Percentiles rank a stretch among this genome's conserved stretches.
Conservation (phyloP, 345 rosid species). For the Eucalyptus decipiens region DNA sequence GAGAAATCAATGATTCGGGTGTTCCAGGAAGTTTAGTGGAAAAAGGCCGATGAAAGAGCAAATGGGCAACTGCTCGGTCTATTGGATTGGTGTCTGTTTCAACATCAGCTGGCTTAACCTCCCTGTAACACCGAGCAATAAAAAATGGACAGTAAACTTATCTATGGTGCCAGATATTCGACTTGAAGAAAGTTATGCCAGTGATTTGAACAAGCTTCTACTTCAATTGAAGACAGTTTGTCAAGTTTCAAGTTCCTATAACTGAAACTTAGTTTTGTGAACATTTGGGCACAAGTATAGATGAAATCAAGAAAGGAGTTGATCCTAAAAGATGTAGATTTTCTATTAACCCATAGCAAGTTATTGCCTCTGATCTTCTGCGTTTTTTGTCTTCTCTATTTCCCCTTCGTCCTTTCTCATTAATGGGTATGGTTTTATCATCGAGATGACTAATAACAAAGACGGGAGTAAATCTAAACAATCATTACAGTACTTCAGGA, state of each 20-base stretch:
- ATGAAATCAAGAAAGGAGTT: not conserved
- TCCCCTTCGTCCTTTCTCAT: not conserved
- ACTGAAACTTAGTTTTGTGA: not conserved
- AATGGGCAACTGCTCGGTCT: constrained; percentile 78
- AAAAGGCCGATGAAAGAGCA: constrained; percentile 71
- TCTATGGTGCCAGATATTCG: not conserved
- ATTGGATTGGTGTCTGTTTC: constrained; percentile 89
- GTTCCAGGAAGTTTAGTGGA: constrained; percentile 34
- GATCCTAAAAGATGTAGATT: not conserved
- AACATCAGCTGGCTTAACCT: constrained; percentile 30
- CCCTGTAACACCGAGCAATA: constrained; percentile 15
- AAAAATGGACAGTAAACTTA: not conserved
- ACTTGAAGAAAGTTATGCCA: not conserved
- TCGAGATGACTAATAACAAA: not conserved
- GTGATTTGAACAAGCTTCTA: not conserved
- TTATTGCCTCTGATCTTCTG: not conserved
- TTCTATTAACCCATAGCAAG: not conserved
- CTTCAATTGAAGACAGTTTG: not conserved
- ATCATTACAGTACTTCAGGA: not conserved
- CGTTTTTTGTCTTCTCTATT: not conserved
- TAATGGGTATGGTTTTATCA: not conserved
- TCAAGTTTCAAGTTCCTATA: not conserved
- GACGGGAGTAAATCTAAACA: not conserved
- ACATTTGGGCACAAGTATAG: not conserved
- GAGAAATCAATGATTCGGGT: constrained; percentile 45